Percentiles rank a stretch among this genome's conserved stretches.
These are phyloP conservation scores for Enteropsectra breve DNA, from an alignment of 371 early-diverging fungal genomes.

Conservation along the genomic window DNA sequence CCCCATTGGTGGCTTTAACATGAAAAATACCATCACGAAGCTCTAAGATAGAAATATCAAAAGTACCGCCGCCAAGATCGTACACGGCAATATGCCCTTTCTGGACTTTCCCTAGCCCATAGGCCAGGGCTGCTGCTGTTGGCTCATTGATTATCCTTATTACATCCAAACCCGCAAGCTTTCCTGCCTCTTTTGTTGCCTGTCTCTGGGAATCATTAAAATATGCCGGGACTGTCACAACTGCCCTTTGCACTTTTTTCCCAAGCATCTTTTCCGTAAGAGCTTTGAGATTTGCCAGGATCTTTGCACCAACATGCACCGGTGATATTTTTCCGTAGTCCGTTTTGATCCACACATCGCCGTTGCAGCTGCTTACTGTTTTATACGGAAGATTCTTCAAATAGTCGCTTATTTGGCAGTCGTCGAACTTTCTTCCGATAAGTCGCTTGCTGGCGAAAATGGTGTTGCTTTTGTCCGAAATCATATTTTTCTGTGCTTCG, in stretches of 20 bases:
- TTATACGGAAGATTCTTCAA: conserved; percentile 75
- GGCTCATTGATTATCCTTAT: conserved; percentile 96
- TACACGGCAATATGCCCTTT: conserved; percentile 91
- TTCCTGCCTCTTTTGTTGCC: conserved; percentile 93
- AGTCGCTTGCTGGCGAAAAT: conserved; percentile 84
- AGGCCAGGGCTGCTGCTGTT: conserved; percentile 93
- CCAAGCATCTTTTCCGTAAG: conserved; percentile 77
- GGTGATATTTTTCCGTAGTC: conserved; percentile 81
- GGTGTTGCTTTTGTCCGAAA: conserved; percentile 81
- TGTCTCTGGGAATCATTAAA: conserved; percentile 91
- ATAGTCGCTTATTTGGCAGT: conserved; percentile 74
- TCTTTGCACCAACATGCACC: conserved; percentile 78
- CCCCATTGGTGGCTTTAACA: conserved; percentile 69
- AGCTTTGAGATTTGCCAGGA: conserved; percentile 85
- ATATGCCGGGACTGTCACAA: conserved; percentile 84
- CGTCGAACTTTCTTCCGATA: conserved; percentile 80
- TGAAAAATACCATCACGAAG: conserved; percentile 92
- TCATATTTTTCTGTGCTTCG: conserved; percentile 77
- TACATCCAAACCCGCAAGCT: conserved; percentile 84
- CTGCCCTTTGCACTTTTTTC: conserved; percentile 72
- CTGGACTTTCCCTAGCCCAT: conserved; percentile 83
- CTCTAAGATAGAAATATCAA: conserved; percentile 94
- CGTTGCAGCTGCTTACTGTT: conserved; percentile 75
- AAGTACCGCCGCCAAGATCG: conserved; percentile 98
- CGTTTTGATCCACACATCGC: conserved; percentile 91